Evolutionary conservation across 352 stramenopile genomes (phyloP), one percentile per base, ranked within the genome.

Genomic region (Phytophthora ohioensis): DNA sequence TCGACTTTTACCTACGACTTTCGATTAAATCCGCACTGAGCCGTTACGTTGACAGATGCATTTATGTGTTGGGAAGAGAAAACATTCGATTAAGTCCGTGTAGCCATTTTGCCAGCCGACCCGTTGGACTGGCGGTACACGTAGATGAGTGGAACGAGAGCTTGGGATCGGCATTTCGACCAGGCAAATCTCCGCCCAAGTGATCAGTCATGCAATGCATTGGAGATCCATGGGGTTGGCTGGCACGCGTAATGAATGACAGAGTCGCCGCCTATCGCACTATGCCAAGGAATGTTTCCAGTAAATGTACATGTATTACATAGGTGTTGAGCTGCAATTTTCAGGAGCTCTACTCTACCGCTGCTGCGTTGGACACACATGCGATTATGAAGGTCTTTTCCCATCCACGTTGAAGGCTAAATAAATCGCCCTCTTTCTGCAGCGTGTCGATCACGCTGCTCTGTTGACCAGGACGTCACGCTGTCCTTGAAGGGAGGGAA

Each of bases 21-120:
- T 72, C 51, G 27, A 36, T 48, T 69, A 73, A 47, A 65, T 31
- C 66, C 66, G 59, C 53, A 41, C 12, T 41, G 1, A 69, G 34
- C 35, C 43, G 43, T 60, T 73, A 57, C 1, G 41, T 31, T 31
- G 9, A 27, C 17, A 2, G 34, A 12, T 49, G 8, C 30, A 13
- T 41, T n/a, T n/a, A 13, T 27, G 31, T 27, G 31, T 36, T 17
- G 21, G 21, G 21, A 27, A 27, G 21, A 27, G 21, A 27, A 6
- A 6, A 17, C 38, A 30, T 42, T 70, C 46, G 15, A 30, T 41
- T 48, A 70, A 58, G 46, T 53, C 63, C 63, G 47, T 39, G 30
- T 39, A 43, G 27, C 38, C 34, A 49, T 61, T 67, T 67, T 53
- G 49, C 60, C 41, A 67, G 39, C 60, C 39, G 59, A 55, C 51